Conservation (phyloP, 75 land plant species). For the Isoetes taiwanensis region DNA sequence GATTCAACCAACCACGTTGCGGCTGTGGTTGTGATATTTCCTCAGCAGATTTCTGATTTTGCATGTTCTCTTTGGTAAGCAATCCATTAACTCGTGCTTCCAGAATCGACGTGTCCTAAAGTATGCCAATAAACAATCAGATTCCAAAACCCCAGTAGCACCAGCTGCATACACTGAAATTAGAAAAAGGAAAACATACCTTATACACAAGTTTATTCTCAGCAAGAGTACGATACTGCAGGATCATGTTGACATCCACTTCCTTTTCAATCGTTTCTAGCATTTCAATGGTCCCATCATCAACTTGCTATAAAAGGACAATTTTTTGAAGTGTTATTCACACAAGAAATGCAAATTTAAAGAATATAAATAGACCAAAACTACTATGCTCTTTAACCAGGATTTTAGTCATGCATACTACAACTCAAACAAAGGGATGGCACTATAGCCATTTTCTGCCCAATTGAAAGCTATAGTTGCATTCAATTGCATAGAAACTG, state of each 20-base stretch:
- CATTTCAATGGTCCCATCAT: constrained; percentile 32
- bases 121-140: background rate
- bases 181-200: constrained; percentile 11
- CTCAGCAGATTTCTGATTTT: constrained; percentile 31
- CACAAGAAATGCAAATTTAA: too few relatives aligned
- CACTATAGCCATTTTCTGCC: too few relatives aligned
- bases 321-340: too few relatives aligned
- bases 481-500: too few relatives aligned
- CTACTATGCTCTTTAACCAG: too few relatives aligned
- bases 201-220: constrained; percentile 49
- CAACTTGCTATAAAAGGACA: constrained; percentile 39
- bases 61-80: background rate
- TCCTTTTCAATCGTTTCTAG: constrained; percentile 84
- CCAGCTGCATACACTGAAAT: background rate
- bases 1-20: constrained; percentile 79
- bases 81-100: constrained; percentile 16
- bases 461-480: too few relatives aligned
- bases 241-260: constrained; percentile 74
- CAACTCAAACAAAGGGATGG: too few relatives aligned
- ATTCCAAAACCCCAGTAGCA: background rate
- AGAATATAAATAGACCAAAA: too few relatives aligned
- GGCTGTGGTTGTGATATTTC: constrained; percentile 26
- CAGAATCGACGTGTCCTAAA: constrained; percentile 15
- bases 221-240: constrained; percentile 60
- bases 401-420: too few relatives aligned